Evolutionary conservation across 352 stramenopile genomes (phyloP).

Genomic region (Pythium phragmitis): DNA sequence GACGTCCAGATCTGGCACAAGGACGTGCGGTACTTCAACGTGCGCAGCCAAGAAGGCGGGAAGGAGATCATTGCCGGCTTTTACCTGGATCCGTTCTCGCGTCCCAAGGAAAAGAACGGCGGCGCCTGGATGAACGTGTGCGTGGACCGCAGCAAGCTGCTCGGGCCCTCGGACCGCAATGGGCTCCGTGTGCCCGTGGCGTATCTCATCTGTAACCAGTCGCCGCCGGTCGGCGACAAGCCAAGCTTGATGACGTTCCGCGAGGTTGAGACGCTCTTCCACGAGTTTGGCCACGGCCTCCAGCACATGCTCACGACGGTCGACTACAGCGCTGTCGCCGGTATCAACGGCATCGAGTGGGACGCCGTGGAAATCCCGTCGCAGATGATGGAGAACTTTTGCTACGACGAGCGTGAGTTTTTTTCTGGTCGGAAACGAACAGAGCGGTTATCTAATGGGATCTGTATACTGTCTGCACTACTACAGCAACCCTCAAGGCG

Average conservation of each 20-base stretch:
- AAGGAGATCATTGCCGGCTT: slow-evolving; percentile 93
- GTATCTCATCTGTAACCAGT: slow-evolving; percentile 98
- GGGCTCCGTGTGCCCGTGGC: slow-evolving; percentile 90
- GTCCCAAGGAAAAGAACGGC: slow-evolving; percentile 96
- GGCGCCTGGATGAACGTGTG: slow-evolving; percentile 99
- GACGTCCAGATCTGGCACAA: slow-evolving; percentile 89
- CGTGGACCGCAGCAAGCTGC: slow-evolving; percentile 90
- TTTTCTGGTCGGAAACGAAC: slow-evolving; percentile 61
- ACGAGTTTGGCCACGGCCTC: slow-evolving; percentile 96
- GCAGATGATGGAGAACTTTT: slow-evolving; percentile 99
- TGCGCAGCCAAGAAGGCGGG: slow-evolving; percentile 74
- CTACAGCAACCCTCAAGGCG: slow-evolving; percentile 76
- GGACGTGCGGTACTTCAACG: slow-evolving; percentile 97
- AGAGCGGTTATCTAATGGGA: slow-evolving; percentile 42
- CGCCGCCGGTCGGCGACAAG: slow-evolving; percentile 88
- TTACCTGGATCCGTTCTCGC: slow-evolving; percentile 97
- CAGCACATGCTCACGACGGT: slow-evolving; percentile 99
- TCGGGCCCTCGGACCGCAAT: slow-evolving; percentile 57
- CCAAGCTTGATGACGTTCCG: slow-evolving; percentile 98
- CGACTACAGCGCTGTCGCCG: slow-evolving; percentile 93
- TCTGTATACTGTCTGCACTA: neutral
- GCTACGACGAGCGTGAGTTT: slow-evolving; percentile 87
- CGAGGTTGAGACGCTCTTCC: slow-evolving; percentile 96
- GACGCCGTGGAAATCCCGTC: slow-evolving; percentile 97
- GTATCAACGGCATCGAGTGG: slow-evolving; percentile 98